Evolutionary conservation across 2,329 filamentous ascomycete species (phyloP).

Genomic region (Fusarium phyllophilum): DNA sequence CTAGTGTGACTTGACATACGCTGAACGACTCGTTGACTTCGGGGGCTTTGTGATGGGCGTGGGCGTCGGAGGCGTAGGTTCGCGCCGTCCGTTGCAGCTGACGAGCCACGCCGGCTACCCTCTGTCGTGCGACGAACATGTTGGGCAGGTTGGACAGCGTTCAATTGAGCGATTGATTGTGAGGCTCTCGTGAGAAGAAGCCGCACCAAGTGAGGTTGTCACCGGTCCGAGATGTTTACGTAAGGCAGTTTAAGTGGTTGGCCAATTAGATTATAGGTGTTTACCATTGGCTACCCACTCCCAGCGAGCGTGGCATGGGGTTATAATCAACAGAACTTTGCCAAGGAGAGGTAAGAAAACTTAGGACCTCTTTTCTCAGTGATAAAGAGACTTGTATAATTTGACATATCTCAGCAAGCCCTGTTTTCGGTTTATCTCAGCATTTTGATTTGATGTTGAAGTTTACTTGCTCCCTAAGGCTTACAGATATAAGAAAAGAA

Average conservation of each 20-base stretch:
- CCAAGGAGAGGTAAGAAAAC: not conserved
- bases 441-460: not conserved
- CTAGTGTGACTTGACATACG: constrained; percentile 58
- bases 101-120: constrained; percentile 53
- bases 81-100: constrained; percentile 54
- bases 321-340: not conserved
- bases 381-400: not conserved
- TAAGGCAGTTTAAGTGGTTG: constrained; percentile 34
- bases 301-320: not conserved
- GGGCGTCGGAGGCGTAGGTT: constrained; percentile 65
- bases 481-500: too few species aligned
- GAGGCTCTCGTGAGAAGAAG: constrained; percentile 39
- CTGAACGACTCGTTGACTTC: constrained; percentile 65
- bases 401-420: not conserved
- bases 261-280: constrained; percentile 38
- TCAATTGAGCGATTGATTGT: constrained; percentile 48
- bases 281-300: constrained; percentile 31
- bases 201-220: constrained; percentile 45
- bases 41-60: constrained; percentile 59
- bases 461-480: not conserved
- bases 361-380: not conserved
- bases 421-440: not conserved
- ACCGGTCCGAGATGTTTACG: constrained; percentile 44
- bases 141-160: constrained; percentile 46
- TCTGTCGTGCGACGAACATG: constrained; percentile 58